Percentiles rank a stretch among this genome's conserved stretches.
Conservation (phyloP, 2,329 filamentous ascomycete genomes). For the Kalaharituber pfeilii region DNA sequence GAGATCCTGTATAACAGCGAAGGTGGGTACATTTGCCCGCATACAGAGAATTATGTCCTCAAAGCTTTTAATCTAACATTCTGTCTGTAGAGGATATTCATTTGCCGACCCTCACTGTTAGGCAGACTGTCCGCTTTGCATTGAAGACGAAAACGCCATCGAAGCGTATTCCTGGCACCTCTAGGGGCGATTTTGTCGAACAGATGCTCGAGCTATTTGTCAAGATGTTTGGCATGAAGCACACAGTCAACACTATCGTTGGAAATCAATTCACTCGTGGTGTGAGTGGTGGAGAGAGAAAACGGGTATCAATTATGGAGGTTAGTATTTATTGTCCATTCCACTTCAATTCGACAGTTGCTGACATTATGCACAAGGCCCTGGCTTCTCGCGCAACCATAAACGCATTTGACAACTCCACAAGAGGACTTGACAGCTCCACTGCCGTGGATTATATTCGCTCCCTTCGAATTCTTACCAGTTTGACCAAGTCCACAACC, state of each 20-base stretch:
- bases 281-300: slow-evolving; percentile 64
- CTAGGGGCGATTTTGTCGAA: slow-evolving; percentile 35
- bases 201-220: slow-evolving; percentile 39
- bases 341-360: not conserved
- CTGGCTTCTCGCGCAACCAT: slow-evolving; percentile 56
- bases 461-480: slow-evolving; percentile 54
- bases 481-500: slow-evolving; percentile 53
- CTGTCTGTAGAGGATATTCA: slow-evolving; percentile 35
- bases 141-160: slow-evolving; percentile 28
- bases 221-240: slow-evolving; percentile 58
- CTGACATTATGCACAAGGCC: slow-evolving; percentile 34
- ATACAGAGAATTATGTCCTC: not conserved
- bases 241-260: slow-evolving; percentile 56
- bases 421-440: slow-evolving; percentile 59
- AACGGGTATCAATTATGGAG: slow-evolving; percentile 27
- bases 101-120: slow-evolving; percentile 56
- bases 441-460: slow-evolving; percentile 64
- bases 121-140: slow-evolving; percentile 60
- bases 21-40: slow-evolving; percentile 39
- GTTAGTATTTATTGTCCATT: not conserved
- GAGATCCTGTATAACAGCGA: slow-evolving; percentile 67
- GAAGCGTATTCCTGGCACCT: slow-evolving; percentile 19
- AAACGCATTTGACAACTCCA: slow-evolving; percentile 65
- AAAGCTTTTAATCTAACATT: not conserved
- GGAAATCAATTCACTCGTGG: slow-evolving; percentile 57